Base-by-base conservation (phyloP, 2,329 filamentous ascomycete genomes). In the Ophiostoma perfectum region DNA sequence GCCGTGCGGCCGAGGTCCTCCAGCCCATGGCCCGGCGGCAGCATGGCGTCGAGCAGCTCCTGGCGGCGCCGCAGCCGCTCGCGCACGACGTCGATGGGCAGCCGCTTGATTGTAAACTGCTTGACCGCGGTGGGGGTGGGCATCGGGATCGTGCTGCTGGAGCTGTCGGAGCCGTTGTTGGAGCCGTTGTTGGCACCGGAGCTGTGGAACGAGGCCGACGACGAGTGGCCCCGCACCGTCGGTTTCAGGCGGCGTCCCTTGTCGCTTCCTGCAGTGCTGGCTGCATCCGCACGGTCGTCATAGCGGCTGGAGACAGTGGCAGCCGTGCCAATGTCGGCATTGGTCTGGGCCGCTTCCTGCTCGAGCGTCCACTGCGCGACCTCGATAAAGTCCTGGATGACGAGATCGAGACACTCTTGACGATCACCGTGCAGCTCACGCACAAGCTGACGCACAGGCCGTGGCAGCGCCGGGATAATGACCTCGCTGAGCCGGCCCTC, bases 391-490 rank as follows among this genome's bases (percentile, higher is more conserved):
- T 72, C 72, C 16, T 69, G 65, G 5, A 70, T 64, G 41, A 72
- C 45, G 4, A 68, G 49, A 16, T 67, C 65, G n/a, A 70, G 42
- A 38, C 69, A 71, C 60, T 38, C 12, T 11, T 67, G 27, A 9
- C 67, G 64, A 66, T 69, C 65, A 36, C 64, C 69, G 4, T 58
- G 39, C 27, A 72, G 68, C 27, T 69, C 67, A 2, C 69, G 67
- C 39, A 70, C 70, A 18, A 72, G 67, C 62, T 72, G 69, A 14
- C 70, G 70, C 18, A 72, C 68, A 6, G 72, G 64, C 49, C 66
- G 52, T 9, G 72, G 70, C 67, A 64, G 42, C 3, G 63, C 18
- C 9, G 66, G 66, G 36, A 69, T 58, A 6, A 72, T 69, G 8
- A 70, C 66, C 14, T 55, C 14, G 49, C 63, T 67, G 47, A 72